A percentile compares a stretch with the other conserved stretches of the same genome.
Conservation (phyloP, 495 filamentous ascomycete species). For the Diplogelasinospora grovesii region DNA sequence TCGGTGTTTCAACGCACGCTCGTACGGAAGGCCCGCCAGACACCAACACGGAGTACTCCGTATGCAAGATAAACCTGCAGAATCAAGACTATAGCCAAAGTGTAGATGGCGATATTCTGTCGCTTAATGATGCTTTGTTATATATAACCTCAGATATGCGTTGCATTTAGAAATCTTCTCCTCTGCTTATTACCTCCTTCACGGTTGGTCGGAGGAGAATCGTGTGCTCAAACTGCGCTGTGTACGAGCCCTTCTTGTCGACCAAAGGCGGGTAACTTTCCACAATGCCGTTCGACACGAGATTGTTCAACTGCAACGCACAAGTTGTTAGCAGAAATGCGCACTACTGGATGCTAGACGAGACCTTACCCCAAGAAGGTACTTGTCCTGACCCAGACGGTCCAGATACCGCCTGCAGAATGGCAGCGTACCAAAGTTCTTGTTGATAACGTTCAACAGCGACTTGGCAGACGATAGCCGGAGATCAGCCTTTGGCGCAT, state of each 20-base stretch:
- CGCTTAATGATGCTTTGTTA: too few relatives aligned
- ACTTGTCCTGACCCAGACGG: slow-evolving; percentile 79
- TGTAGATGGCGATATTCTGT: too few relatives aligned
- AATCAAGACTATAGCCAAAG: too few relatives aligned
- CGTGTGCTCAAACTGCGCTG: slow-evolving; percentile 93
- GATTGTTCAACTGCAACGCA: slow-evolving; percentile 69
- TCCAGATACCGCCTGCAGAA: slow-evolving; percentile 85
- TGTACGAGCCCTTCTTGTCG: slow-evolving; percentile 92
- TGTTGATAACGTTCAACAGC: slow-evolving; percentile 77
- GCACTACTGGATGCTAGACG: not conserved
- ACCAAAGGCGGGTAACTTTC: slow-evolving; percentile 84
- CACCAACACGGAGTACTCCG: too few relatives aligned
- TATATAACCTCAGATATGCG: too few relatives aligned
- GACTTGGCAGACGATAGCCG: slow-evolving; percentile 72
- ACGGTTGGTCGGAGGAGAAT: slow-evolving; percentile 79
- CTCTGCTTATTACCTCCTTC: slow-evolving; percentile 90
- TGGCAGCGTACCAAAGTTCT: slow-evolving; percentile 85
- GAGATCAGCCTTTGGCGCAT: slow-evolving; percentile 60
- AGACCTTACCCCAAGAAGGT: slow-evolving; percentile 67
- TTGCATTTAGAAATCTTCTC: slow-evolving; percentile 86
- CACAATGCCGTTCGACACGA: slow-evolving; percentile 77
- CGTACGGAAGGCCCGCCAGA: too few relatives aligned
- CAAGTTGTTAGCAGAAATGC: not conserved
- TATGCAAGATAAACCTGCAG: too few relatives aligned
- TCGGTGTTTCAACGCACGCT: too few relatives aligned